These are phyloP conservation scores for Acanthamoeba triangularis DNA, from an alignment of 208 protist species.

Conservation along the genomic window DNA sequence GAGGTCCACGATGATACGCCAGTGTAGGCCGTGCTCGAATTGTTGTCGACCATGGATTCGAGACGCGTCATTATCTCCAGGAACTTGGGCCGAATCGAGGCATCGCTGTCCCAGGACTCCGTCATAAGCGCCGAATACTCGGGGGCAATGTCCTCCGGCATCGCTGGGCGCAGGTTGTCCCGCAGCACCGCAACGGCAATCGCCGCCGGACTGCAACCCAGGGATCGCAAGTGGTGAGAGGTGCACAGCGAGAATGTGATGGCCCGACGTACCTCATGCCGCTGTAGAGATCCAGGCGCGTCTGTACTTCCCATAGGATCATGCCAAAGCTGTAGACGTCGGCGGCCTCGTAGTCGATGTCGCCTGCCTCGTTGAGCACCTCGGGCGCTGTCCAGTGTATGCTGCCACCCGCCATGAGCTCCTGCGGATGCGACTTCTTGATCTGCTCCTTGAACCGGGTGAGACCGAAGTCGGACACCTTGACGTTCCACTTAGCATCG, in stretches of 20 bases:
- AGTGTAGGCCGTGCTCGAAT: too few relatives aligned
- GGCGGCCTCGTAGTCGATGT: slow-evolving; percentile 18
- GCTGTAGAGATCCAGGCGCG: neutral
- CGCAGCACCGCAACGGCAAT: slow-evolving; percentile 65
- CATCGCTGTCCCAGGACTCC: slow-evolving; percentile 15
- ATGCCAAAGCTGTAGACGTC: slow-evolving; percentile 57
- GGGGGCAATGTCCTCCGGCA: neutral
- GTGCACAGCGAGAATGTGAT: too few relatives aligned
- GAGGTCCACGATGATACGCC: too few relatives aligned
- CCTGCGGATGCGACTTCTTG: neutral
- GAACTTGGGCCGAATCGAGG: slow-evolving; percentile 52
- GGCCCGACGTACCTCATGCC: neutral
- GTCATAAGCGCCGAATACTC: neutral
- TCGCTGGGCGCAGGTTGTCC: slow-evolving; percentile 33
- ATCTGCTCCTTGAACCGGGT: slow-evolving; percentile 26
- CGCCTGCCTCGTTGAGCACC: slow-evolving; percentile 4
- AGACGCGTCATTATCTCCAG: slow-evolving; percentile 35
- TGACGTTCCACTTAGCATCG: slow-evolving; percentile 26
- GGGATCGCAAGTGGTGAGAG: too few relatives aligned
- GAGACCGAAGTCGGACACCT: slow-evolving; percentile 34
- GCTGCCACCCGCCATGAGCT: neutral
- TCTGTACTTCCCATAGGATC: slow-evolving; percentile 51
- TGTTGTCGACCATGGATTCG: neutral
- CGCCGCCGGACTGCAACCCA: neutral
- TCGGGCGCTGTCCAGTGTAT: slow-evolving; percentile 45